These are phyloP conservation scores for Yamadazyma trypodendri DNA, from an alignment of 1,139 yeast genomes.

Conservation along the genomic window DNA sequence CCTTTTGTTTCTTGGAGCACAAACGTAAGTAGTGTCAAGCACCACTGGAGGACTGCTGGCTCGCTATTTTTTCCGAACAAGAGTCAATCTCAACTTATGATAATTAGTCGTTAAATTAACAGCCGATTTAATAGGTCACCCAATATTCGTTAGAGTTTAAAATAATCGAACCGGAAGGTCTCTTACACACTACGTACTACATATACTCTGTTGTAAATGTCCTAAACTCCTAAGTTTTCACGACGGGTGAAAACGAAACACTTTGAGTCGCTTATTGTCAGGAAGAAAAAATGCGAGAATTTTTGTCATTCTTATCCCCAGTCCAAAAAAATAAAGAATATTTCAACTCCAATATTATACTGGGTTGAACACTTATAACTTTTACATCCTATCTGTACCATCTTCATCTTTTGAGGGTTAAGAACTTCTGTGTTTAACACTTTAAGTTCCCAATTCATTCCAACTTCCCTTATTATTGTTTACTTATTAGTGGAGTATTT, in stretches of 20 bases:
- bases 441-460: not conserved
- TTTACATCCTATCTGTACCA: not conserved
- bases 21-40: too few species aligned
- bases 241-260: too few species aligned
- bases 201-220: too few species aligned
- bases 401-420: not conserved
- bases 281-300: conserved; percentile 6
- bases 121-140: too few species aligned
- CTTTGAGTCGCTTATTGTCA: conserved; percentile 2
- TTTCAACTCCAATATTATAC: not conserved
- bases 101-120: too few species aligned
- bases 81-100: not conserved
- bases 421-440: not conserved
- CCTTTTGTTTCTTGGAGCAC: too few species aligned
- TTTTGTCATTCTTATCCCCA: conserved; percentile 13
- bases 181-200: too few species aligned
- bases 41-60: conserved; percentile 1
- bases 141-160: too few species aligned
- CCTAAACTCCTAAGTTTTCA: too few species aligned
- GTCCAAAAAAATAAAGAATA: not conserved
- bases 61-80: conserved; percentile 3
- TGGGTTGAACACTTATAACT: not conserved
- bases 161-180: too few species aligned
- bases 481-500: not conserved
- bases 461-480: not conserved